Evolutionary conservation across 2,329 filamentous ascomycete genomes (phyloP).

Genomic region (Coleophoma cylindrospora): DNA sequence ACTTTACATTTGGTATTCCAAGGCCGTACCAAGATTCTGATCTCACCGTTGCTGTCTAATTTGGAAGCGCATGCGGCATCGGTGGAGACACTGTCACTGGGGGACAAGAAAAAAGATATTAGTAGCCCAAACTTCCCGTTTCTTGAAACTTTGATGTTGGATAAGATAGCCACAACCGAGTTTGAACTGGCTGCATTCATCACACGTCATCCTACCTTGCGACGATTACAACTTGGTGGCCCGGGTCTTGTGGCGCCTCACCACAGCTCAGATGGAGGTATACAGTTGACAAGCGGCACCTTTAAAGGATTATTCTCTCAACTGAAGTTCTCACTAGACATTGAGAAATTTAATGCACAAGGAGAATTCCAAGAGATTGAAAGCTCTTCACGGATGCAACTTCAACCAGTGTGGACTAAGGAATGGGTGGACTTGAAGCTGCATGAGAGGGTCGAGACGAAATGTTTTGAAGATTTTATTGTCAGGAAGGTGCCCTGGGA

Average conservation of each 20-base stretch:
- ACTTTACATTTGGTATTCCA: constrained; percentile 12
- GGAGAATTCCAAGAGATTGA: constrained; percentile 27
- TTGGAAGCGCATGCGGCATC: not conserved
- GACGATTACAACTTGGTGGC: constrained; percentile 38
- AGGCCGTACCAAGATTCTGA: constrained; percentile 12
- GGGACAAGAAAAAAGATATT: not conserved
- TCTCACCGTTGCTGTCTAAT: constrained; percentile 7
- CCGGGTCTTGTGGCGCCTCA: constrained; percentile 34
- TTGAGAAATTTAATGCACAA: constrained; percentile 39
- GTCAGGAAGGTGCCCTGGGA: not conserved
- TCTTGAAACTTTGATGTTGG: constrained; percentile 37
- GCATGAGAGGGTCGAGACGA: not conserved
- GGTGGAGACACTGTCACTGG: constrained; percentile 2
- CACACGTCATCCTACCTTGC: constrained; percentile 32
- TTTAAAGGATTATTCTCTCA: constrained; percentile 37
- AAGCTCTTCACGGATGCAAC: not conserved
- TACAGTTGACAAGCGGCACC: constrained; percentile 38
- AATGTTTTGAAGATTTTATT: not conserved
- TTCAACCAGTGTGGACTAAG: not conserved
- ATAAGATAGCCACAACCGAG: constrained; percentile 38
- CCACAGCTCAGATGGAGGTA: constrained; percentile 35
- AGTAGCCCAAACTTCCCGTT: constrained; percentile 26
- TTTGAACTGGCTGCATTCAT: constrained; percentile 38
- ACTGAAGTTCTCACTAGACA: constrained; percentile 31
- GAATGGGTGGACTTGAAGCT: not conserved